Base-by-base conservation (phyloP, 2,329 filamentous ascomycete genomes). In the Ophiocordyceps unilateralis region DNA sequence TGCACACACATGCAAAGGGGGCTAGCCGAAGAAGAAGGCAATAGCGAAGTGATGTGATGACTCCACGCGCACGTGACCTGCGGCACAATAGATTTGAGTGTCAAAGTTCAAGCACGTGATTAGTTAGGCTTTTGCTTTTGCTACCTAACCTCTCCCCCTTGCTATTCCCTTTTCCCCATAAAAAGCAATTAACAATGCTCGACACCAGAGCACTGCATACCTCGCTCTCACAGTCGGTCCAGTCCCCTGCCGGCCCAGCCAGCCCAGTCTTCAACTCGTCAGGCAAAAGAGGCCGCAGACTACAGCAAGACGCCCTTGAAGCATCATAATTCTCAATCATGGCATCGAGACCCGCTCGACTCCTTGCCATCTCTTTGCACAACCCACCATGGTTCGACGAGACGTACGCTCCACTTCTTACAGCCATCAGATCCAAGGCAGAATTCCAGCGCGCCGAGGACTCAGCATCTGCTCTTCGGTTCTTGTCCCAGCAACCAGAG, bases 301-400 rank as follows among this genome's bases (percentile, higher is more conserved):
- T 37, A 15, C 34, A 37, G 19, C 34, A 37, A 10, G 34, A 8
- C 34, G 12, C 14, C 11, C 34, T 17, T 20, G 12, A n/a, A 37
- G 34, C 34, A 37, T 17, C n/a, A 37, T 37, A 37, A 11, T 6
- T 37, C 6, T 37, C 15, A 11, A 37, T 8, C 5, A 37, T 37
- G 34, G 34, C 5, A 10, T 37, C 34, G n/a, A n/a, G n/a, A n/a
- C n/a, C n/a, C n/a, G n/a, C n/a, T 8, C 34, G 14, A 37, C 10
- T 39, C 21, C 24, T 40, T 21, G 21, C 12, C 40, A 40, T 46
- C 24, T 50, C 47, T n/a, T n/a, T n/a, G n/a, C n/a, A 39, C 19
- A 39, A 41, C 37, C 37, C 39, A 30, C 26, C 41, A 20, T 45
- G 38, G 26, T 47, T 48, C 36, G 48, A 49, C 32, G 44, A 48